Evolutionary conservation across 192 early-diverging fungal species (phyloP), one percentile per base, ranked within the genome.

Genomic region (Dispira parvispora): DNA sequence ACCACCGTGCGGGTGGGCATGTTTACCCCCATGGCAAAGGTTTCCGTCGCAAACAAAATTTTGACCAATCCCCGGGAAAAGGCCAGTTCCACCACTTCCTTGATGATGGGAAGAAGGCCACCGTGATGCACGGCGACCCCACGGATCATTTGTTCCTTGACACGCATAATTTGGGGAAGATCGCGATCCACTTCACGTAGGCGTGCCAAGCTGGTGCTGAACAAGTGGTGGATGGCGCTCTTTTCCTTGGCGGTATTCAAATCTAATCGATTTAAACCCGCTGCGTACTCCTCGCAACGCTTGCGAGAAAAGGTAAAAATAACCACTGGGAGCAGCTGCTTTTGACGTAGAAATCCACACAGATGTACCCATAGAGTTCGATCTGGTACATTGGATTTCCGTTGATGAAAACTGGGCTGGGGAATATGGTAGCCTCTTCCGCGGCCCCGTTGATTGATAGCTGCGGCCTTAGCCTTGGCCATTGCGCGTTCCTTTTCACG

Each of bases 21-120:
- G 71, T 99, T 99, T 58, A 99, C 91, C 58, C 96, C 96, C 94
- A 99, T 99, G 6, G 96, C 91, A 81, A 99, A 99, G 11, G 96
- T 99, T 71, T 99, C 96, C 3, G 96, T 99, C 0, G 96, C 96
- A 81, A 95, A 97, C 65, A 99, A 71, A 2, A 92, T 86, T 70
- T 85, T 84, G 43, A 99, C 90, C 42, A 97, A 75, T 3, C 91
- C 90, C 43, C 85, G 73, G 18, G 85, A 80, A 77, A 99, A 99
- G 64, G 97, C 64, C 46, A 97, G 92, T 71, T 99, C 96, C 8
- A 99, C 94, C 65, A 95, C 87, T 82, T 99, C 96, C 74, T 99
- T 99, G 60, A 99, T 80, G 66, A 99, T 94, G 9, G 96, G 96
- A 57, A 99, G 79, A 45, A 96, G 78, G 45, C 96, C 96, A 62